phyloP scores from a whole-genome alignment of 768 basidiomycete genomes.

The Xanthoconium purpureum region DNA sequence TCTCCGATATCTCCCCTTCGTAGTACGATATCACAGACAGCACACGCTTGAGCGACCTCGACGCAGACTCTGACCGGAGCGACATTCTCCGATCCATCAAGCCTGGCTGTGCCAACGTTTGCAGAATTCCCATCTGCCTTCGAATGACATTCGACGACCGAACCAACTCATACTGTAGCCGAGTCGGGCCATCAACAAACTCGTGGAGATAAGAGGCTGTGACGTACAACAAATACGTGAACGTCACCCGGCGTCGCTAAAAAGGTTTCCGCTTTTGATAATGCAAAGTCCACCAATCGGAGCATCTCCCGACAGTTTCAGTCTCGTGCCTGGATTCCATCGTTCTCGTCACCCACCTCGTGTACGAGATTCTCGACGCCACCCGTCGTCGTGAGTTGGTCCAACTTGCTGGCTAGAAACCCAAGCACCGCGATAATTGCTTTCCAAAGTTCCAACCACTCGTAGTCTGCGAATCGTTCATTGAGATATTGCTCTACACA shows the following conservation, averaged over 20 bases:
- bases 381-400: slow-evolving; percentile 49
- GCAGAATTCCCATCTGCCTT: slow-evolving; percentile 46
- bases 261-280: slow-evolving; percentile 52
- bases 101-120: slow-evolving; percentile 34
- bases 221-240: slow-evolving; percentile 61
- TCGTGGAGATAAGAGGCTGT: not conserved
- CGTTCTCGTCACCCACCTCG: slow-evolving; percentile 42
- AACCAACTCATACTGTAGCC: slow-evolving; percentile 59
- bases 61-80: slow-evolving; percentile 32
- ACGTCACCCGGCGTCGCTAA: slow-evolving; percentile 52
- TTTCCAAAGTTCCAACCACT: slow-evolving; percentile 66
- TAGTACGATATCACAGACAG: slow-evolving; percentile 50
- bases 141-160: slow-evolving; percentile 49
- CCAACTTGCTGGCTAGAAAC: slow-evolving; percentile 55
- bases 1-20: slow-evolving; percentile 46
- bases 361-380: slow-evolving; percentile 51
- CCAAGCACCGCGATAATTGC: slow-evolving; percentile 51
- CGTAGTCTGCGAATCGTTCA: slow-evolving; percentile 45
- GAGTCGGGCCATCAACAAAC: not conserved
- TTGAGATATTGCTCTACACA: not conserved
- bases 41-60: slow-evolving; percentile 42
- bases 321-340: not conserved
- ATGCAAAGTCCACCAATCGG: slow-evolving; percentile 48
- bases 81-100: slow-evolving; percentile 27
- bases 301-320: slow-evolving; percentile 39